A percentile compares a stretch with the other conserved stretches of the same genome.
Conservation (phyloP, 257 asterid species). For the Solanum chiquidenum region DNA sequence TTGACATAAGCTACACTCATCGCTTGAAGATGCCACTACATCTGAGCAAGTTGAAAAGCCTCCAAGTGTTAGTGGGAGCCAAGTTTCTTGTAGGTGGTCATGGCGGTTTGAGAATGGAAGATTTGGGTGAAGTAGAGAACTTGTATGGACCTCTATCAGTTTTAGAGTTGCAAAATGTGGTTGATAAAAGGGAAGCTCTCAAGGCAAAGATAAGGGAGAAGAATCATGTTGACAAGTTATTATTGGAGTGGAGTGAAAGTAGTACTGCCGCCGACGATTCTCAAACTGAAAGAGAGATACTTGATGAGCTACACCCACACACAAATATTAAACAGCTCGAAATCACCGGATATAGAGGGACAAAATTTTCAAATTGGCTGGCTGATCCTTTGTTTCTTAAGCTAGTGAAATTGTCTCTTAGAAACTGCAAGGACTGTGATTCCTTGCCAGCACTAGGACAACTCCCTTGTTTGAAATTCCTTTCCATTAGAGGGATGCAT, state of each 20-base stretch:
- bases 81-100: background rate
- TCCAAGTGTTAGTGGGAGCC: background rate
- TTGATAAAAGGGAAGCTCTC: background rate
- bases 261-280: background rate
- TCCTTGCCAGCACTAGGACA: too few relatives aligned
- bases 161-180: background rate
- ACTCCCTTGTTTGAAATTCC: rapidly evolving
- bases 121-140: background rate
- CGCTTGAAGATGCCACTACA: too few relatives aligned
- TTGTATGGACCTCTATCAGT: background rate
- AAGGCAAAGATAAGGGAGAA: background rate
- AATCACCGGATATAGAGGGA: background rate
- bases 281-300: background rate
- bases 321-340: background rate
- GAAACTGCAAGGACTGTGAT: too few relatives aligned
- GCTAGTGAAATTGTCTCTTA: too few relatives aligned
- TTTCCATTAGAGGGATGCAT: rapidly evolving
- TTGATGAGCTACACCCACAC: background rate
- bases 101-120: background rate
- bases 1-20: too few relatives aligned
- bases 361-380: background rate
- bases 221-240: background rate
- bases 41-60: background rate
- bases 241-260: background rate
- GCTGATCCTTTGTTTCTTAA: background rate